Base-by-base conservation (phyloP, 1,284 basidiomycete species). In the Apiotrichum brassicae region DNA sequence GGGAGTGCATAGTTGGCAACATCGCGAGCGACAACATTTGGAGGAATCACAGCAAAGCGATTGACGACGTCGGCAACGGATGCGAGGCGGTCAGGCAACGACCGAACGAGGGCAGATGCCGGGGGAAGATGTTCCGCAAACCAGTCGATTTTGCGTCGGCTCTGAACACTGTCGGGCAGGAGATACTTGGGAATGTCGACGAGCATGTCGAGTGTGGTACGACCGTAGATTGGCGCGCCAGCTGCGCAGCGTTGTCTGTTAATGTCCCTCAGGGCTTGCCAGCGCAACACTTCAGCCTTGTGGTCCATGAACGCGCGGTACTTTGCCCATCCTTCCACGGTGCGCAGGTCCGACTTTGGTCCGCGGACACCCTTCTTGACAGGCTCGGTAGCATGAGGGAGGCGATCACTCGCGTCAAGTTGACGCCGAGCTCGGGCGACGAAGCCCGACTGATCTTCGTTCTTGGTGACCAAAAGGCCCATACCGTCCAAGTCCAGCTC, bases 21-120 rank as follows among this genome's bases (percentile, higher is more conserved):
- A 65, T 92, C 89, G 12, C 78, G 75, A 1, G 88, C 86, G 9
- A 93, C 83, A 0, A 80, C 89, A 6, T 81, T 69, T 0, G 93
- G 89, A 0, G 92, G 93, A 5, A 82, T 83, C 60, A 92, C 91
- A 0, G 86, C 82, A 62, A 94, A 97, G 6, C 76, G 78, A 53
- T 88, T 81, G 43, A 95, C 73, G 19, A 81, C 49, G 18, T 74
- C 71, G 1, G 76, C 75, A 73, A 86, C 76, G 1, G 79, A 76
- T 41, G 79, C 74, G 0, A 80, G 78, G 8, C 92, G 81, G 8
- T 78, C 71, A 9, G 72, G 65, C 54, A 84, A 82, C 1, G 91
- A 87, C 53, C 80, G 81, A 54, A 93, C 76, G 19, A 81, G 72
- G 11, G 36, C 75, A 61, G 44, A 74, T 24, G 58, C 60, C 0